phyloP scores from a whole-genome alignment of 2,329 filamentous ascomycete genomes.

The Didymella keratinophila region DNA sequence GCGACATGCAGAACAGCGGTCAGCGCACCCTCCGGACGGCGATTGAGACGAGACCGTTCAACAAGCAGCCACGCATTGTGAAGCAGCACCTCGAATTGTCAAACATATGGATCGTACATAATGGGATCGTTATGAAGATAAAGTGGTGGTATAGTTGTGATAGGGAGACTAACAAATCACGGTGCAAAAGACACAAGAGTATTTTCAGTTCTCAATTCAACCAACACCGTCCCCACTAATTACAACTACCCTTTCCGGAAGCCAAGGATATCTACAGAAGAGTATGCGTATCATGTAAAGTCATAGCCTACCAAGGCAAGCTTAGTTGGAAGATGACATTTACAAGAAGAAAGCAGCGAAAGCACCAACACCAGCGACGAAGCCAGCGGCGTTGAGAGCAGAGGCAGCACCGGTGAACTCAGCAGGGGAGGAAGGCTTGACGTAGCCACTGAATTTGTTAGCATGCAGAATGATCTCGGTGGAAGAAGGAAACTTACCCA shows the following conservation, averaged over 20 bases:
- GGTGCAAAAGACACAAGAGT: background rate
- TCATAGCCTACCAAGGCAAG: constrained; percentile 48
- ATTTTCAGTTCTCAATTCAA: constrained; percentile 33
- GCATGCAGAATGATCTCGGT: constrained; percentile 1
- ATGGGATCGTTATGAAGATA: too few species aligned
- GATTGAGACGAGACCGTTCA: background rate
- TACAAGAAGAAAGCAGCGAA: constrained; percentile 55
- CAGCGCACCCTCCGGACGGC: background rate
- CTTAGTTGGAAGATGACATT: constrained; percentile 49
- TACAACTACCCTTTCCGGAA: constrained; percentile 41
- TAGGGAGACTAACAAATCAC: background rate
- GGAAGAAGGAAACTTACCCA: constrained; percentile 36
- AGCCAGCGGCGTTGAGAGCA: constrained; percentile 47
- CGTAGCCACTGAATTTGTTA: constrained; percentile 36
- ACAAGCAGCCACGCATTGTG: background rate
- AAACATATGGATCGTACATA: too few species aligned
- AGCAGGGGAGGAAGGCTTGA: constrained; percentile 43
- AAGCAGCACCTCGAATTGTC: too few species aligned
- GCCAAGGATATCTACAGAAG: constrained; percentile 40
- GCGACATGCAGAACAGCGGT: constrained; percentile 11
- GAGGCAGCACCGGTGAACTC: constrained; percentile 51
- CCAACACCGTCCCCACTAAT: constrained; percentile 35
- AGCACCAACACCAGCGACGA: constrained; percentile 53
- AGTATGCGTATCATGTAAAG: constrained; percentile 49
- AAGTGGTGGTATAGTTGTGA: too few species aligned